Base-by-base conservation (phyloP, 306 rosid species). In the Vicia villosa region DNA sequence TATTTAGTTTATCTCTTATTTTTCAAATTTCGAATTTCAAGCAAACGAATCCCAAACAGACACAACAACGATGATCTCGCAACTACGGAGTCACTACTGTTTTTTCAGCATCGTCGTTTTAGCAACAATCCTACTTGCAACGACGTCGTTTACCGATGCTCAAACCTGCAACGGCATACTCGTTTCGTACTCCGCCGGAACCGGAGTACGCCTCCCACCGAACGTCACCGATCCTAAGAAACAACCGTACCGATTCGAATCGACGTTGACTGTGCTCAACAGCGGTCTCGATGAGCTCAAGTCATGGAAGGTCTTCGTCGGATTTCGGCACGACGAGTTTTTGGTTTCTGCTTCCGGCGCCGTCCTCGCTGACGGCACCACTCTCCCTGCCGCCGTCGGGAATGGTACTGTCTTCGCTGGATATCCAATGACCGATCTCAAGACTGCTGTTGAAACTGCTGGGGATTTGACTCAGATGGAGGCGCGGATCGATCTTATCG, bases 401-500 rank as follows among this genome's bases (percentile, higher is more conserved):
- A 95, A 91, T 64, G 99, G 96, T 14, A 91, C 97, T 6, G 54
- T 89, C 41, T 85, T 95, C 1, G 88, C 90, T 0, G 99, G 99
- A 2, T 87, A 61, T 9, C 91, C 99, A 5, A 66, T 68, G 91
- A 83, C 92, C 1, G 97, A 95, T 79, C 95, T 95, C 70, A 87
- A 87, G 74, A 89, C 99, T 42, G 99, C 99, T 55, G 82, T 80
- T 13, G 84, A 87, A 69, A 95, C 99, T 0, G 99, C 99, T 1
- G 99, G 99, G 0, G 99, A 95, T 52, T 24, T 86, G 78, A 78
- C 82, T 41, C 97, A 95, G 96, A 91, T 87, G 95, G 80, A 82
- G 75, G 88, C 79, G 47, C 84, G 80, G 89, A 81, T 95, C 67
- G 8, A 82, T 1, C 59, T 95, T 52, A 21, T 87, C 5, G 99